Evolutionary conservation across 2,329 filamentous ascomycete species (phyloP), one percentile per base, ranked within the genome.

Genomic region (Hysterium pulicare): DNA sequence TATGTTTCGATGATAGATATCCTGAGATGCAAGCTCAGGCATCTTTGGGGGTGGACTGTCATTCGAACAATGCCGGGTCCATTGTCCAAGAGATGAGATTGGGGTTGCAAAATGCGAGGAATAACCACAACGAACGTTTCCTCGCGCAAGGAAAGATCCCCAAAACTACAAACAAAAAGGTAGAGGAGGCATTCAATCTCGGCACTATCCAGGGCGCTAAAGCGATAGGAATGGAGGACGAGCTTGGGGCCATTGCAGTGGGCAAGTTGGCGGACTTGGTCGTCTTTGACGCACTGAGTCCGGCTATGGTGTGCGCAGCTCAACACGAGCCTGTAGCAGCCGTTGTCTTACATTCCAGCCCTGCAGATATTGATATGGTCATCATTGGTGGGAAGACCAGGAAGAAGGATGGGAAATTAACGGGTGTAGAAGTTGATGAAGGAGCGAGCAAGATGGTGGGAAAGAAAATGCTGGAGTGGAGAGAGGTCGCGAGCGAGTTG

Each of bases 41-140:
- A 2, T 64, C 73, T 11, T 66, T 81, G 0, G 77, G 78, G 2
- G 66, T 81, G 9, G 77, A 81, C 50, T 79, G 75, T 1, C 75
- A 79, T 53, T 71, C 74, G 35, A 72, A 72, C 13, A 79, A 71
- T 48, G 72, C 69, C 1, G 67, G 69, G 2, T 75, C 78, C 28
- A 54, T 62, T 10, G 40, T 57, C 6, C 38, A 37, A 0, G 78
- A 81, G 53, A 73, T 77, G 1, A 68, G 76, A 3, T 50, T 81
- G 8, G 80, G 75, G 68, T 58, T 80, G 2, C 77, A 79, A 50
- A 61, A 59, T 5, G 68, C 66, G 2, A 66, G 77, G 3, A 54
- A 58, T 6, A 55, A 69, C 13, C 77, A 67, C 51, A 55, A 64
- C 33, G 54, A 70, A n/a, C 62, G 71, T 3, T 53, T 69, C 20